Percentiles rank a stretch among this genome's conserved stretches.
Evolutionary conservation across 2,329 filamentous ascomycete species (phyloP).

Genomic region (Botrytis galanthina): DNA sequence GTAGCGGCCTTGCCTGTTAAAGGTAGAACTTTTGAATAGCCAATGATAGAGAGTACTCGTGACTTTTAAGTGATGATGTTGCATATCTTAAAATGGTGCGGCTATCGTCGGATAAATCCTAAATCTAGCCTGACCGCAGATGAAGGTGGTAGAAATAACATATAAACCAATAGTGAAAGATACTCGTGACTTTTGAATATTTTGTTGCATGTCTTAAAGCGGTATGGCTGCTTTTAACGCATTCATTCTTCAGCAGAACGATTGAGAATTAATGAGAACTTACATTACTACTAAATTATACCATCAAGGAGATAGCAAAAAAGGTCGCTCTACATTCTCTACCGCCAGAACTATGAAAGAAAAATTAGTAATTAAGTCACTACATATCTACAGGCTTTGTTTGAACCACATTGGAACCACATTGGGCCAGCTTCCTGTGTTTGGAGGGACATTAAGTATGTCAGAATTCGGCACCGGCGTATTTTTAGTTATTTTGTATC

Average conservation of each 20-base stretch:
- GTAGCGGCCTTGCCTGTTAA: neutral
- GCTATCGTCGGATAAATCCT: neutral
- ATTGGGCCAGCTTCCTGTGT: neutral
- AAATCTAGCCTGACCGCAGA: neutral
- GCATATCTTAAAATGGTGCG: neutral
- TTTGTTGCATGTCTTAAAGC: neutral
- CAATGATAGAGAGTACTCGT: neutral
- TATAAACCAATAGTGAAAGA: neutral
- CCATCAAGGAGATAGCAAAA: neutral
- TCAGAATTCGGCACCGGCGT: neutral
- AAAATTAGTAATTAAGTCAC: fast-evolving
- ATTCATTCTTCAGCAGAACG: neutral
- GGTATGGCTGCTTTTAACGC: neutral
- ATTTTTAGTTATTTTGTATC: neutral
- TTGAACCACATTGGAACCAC: neutral
- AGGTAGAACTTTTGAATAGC: neutral
- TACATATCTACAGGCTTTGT: neutral
- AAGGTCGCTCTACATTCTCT: neutral
- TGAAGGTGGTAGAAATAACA: neutral
- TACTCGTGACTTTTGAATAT: neutral
- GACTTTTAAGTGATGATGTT: neutral
- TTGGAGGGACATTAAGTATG: neutral
- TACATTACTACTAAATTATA: neutral
- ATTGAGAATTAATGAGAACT: neutral
- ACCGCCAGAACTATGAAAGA: neutral